A percentile compares a stretch with the other conserved stretches of the same genome.
Evolutionary conservation across 2,329 filamentous ascomycete genomes (phyloP).

Genomic region (Colletotrichum melonis): DNA sequence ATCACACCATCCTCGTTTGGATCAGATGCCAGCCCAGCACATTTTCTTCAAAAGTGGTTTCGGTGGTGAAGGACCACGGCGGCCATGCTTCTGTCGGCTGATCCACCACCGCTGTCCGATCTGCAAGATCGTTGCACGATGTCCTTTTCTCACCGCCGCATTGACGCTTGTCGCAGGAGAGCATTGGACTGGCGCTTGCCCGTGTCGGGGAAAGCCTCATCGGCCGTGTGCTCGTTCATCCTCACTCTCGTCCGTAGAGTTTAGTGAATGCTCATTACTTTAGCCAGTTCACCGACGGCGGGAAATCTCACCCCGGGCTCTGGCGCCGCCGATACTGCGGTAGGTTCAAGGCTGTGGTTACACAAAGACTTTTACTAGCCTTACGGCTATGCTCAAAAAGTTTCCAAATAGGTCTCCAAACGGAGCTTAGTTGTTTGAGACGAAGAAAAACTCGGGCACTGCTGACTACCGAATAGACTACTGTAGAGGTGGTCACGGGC

Average conservation of each 20-base stretch:
- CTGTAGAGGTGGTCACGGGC: neutral
- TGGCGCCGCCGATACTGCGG: neutral
- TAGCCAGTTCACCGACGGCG: neutral
- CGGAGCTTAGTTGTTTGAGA: neutral
- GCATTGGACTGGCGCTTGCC: constrained; percentile 9
- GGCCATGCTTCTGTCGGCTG: neutral
- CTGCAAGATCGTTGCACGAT: neutral
- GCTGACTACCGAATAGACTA: neutral
- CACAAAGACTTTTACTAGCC: neutral
- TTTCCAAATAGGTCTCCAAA: neutral
- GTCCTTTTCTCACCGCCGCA: neutral
- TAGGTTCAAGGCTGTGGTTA: neutral
- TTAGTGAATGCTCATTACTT: neutral
- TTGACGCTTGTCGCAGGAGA: neutral
- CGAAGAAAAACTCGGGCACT: neutral
- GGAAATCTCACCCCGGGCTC: neutral
- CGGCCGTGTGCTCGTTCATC: neutral
- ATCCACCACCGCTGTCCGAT: neutral
- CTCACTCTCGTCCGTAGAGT: constrained; percentile 2
- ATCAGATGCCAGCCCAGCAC: neutral
- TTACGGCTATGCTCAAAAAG: neutral
- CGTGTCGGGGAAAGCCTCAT: neutral
- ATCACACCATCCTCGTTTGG: neutral
- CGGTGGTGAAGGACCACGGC: neutral
- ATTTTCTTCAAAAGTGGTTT: neutral